A percentile compares a stretch with the other conserved stretches of the same genome.
Conservation (phyloP, 1,284 basidiomycete genomes). For the Fomitopsis pinicola region DNA sequence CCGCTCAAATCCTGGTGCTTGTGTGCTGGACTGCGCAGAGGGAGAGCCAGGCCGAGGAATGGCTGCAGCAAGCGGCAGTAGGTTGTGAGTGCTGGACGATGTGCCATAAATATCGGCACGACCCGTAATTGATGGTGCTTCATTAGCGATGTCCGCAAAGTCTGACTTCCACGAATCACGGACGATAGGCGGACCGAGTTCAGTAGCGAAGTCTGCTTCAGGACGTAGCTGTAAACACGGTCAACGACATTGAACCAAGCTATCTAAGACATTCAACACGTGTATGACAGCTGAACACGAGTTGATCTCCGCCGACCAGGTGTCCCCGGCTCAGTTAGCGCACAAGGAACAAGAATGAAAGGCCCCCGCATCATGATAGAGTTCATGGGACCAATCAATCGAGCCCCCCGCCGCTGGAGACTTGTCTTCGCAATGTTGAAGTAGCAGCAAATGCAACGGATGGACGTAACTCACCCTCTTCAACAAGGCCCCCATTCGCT, state of each 20-base stretch:
- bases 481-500: conserved; percentile 66
- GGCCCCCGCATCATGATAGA: too few species aligned
- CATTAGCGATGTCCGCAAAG: not conserved
- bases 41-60: conserved; percentile 1
- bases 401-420: too few species aligned
- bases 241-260: not conserved
- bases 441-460: not conserved
- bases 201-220: conserved; percentile 57
- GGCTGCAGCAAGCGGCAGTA: conserved; percentile 4
- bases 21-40: not conserved
- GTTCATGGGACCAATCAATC: too few species aligned
- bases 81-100: not conserved
- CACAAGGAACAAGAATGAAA: too few species aligned
- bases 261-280: not conserved
- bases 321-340: too few species aligned
- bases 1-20: not conserved
- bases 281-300: not conserved
- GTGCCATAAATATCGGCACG: not conserved
- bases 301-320: too few species aligned
- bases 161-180: conserved; percentile 67
- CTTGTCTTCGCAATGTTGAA: not conserved
- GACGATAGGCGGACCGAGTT: conserved; percentile 65
- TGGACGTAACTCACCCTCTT: conserved; percentile 46
- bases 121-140: conserved; percentile 32
- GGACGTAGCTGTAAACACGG: conserved; percentile 53